Evolutionary conservation across 257 asterid genomes (phyloP).

Genomic region (Solanum acaule): DNA sequence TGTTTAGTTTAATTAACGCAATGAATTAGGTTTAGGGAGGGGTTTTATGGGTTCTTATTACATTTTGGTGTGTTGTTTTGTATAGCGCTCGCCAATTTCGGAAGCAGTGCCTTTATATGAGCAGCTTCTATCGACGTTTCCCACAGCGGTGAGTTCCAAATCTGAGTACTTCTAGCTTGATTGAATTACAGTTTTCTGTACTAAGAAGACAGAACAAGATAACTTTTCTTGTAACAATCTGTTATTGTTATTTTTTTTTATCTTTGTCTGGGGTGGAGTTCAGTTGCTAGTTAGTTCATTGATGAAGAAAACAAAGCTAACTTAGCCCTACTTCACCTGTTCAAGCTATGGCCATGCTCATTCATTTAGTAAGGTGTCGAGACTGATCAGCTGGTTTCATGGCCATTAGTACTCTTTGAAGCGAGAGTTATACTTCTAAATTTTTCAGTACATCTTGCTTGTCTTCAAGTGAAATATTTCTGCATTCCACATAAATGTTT

Average conservation of each 20-base stretch:
- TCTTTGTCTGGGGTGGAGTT: not conserved
- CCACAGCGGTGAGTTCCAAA: conserved; percentile 57
- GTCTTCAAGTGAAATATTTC: not conserved
- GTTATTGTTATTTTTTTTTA: not conserved
- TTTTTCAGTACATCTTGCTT: not conserved
- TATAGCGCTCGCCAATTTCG: conserved; percentile 61
- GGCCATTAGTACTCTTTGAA: not conserved
- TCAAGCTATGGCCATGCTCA: not conserved
- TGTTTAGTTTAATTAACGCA: not conserved
- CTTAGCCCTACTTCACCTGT: not conserved
- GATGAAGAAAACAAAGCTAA: not conserved
- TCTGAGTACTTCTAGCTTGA: not conserved
- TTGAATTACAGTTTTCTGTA: not conserved
- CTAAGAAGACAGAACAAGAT: not conserved
- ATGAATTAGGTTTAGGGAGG: not conserved
- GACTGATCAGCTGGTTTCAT: not conserved
- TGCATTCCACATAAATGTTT: not conserved
- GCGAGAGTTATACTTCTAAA: not conserved
- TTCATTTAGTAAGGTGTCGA: not conserved
- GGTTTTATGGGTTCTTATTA: not conserved
- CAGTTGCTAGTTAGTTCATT: not conserved
- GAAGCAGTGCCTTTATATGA: conserved; percentile 80
- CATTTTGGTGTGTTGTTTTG: not conserved
- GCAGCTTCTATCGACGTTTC: conserved; percentile 70
- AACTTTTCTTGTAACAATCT: not conserved